Percentiles rank a stretch among this genome's conserved stretches.
phyloP scores from a whole-genome alignment of 371 early-diverging fungal genomes.

The Lichtheimia corymbifera region DNA sequence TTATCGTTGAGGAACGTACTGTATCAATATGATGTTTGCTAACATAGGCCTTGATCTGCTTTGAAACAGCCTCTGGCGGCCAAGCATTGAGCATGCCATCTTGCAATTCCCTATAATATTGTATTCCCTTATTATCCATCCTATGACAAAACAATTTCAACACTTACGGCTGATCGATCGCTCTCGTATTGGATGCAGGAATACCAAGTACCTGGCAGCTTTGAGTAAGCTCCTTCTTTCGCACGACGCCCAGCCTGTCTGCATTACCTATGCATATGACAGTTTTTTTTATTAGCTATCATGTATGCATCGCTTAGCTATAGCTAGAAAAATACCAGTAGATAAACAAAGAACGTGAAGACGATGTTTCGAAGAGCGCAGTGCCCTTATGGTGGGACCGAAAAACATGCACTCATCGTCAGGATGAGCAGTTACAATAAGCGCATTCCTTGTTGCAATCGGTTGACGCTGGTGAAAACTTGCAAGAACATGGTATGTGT shows the following conservation, averaged over 20 bases:
- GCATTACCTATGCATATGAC: conserved; percentile 62
- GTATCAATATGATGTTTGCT: conserved; percentile 65
- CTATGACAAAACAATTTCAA: too few species aligned
- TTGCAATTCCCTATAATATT: conserved; percentile 58
- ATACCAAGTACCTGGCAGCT: conserved; percentile 75
- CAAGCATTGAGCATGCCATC: conserved; percentile 79
- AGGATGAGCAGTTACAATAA: conserved; percentile 96
- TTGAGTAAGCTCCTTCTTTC: conserved; percentile 76
- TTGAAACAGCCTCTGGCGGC: conserved; percentile 63
- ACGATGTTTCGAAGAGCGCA: conserved; percentile 40
- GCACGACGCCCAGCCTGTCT: conserved; percentile 74
- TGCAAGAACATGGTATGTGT: conserved; percentile 23
- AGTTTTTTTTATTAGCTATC: conserved; percentile 70
- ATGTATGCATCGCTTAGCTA: conserved; percentile 74
- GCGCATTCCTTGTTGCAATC: conserved; percentile 38
- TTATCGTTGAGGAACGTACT: conserved; percentile 35
- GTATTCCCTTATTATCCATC: not conserved
- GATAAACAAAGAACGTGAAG: conserved; percentile 86
- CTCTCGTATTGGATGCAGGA: conserved; percentile 54
- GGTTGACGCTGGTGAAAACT: conserved; percentile 11
- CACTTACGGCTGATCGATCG: conserved; percentile 68
- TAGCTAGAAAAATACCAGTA: conserved; percentile 54
- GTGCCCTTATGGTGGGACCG: conserved; percentile 75
- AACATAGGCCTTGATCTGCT: conserved; percentile 59
- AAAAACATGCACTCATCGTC: conserved; percentile 99